Evolutionary conservation across 2,329 filamentous ascomycete species (phyloP), one percentile per base, ranked within the genome.

Genomic region (Aspergillaceae sp.): DNA sequence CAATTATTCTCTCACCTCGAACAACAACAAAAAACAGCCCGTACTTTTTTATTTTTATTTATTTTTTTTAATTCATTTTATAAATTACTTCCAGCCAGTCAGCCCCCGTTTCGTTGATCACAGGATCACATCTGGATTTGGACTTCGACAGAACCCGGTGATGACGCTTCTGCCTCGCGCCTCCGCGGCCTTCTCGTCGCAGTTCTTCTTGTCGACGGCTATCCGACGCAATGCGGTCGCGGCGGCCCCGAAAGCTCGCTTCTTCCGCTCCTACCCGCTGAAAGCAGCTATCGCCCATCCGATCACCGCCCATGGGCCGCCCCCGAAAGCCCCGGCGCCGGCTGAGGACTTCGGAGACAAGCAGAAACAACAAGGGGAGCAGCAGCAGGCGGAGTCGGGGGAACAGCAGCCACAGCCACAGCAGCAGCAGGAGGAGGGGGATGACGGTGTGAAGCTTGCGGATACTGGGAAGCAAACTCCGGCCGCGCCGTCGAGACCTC

Each of bases 261-360:
- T 47, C 47, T 60, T 70, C 33, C 63, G 68, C 51, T 64, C 60
- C 3, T 61, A 62, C 9, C 48, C 57, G 11, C 52, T 55, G 30
- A 71, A 69, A 48, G 61, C 66, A 44, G 79, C 79, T 6, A 75
- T 75, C 42, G 77, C 79, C 9, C 70, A 82, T 47, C 73, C 78
- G 51, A 72, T 79, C 45, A 80, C 76, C 7, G 73, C 79, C 7
- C 71, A 78, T 42, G 79, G 79, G 3, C 79, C 79, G 44, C 80
- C 80, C 34, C 80, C 80, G 3, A 73, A 73, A 53, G 72, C 77
- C 19, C 80, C 80, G 10, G 66, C 71, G 42, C 71, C 76, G 4
- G 61, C 72, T 5, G 67, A 74, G 10, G 70, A 73, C 47, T 70
- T 75, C 29, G 65, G 71, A 44, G 72, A 74, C 35, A 63, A 36